phyloP scores from a whole-genome alignment of 2,329 filamentous ascomycete genomes.

The Periconia digitata region DNA sequence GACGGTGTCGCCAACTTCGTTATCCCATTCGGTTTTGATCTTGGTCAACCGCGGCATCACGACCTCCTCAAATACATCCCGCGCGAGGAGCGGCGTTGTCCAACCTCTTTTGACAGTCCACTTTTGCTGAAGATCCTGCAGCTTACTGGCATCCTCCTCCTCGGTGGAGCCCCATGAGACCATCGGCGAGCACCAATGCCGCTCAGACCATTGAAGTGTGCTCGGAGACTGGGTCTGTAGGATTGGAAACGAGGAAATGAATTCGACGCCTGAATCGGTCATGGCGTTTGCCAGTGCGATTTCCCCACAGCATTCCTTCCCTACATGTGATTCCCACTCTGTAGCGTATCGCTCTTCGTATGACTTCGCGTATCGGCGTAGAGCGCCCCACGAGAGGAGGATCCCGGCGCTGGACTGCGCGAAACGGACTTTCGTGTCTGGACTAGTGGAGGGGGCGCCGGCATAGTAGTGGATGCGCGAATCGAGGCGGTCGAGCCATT shows the following conservation, averaged over 20 bases:
- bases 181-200: conserved; percentile 47
- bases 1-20: conserved; percentile 29
- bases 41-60: conserved; percentile 31
- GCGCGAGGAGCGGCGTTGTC: conserved; percentile 35
- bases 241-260: conserved; percentile 45
- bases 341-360: conserved; percentile 32
- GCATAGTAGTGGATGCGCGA: conserved; percentile 46
- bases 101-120: conserved; percentile 38
- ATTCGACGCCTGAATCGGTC: conserved; percentile 36
- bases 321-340: conserved; percentile 37
- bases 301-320: conserved; percentile 43
- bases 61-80: conserved; percentile 35
- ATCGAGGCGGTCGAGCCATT: conserved; percentile 44
- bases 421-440: conserved; percentile 36
- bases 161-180: conserved; percentile 42
- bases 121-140: conserved; percentile 35
- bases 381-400: conserved; percentile 44
- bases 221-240: conserved; percentile 47
- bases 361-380: conserved; percentile 34
- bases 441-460: conserved; percentile 41
- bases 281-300: conserved; percentile 39
- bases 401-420: conserved; percentile 49
- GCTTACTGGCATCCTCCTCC: conserved; percentile 20
- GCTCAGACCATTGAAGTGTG: conserved; percentile 42
- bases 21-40: conserved; percentile 39